A percentile compares a stretch with the other conserved stretches of the same genome.
Evolutionary conservation across 225 moss, liverwort and hornwort species (phyloP).

Genomic region (Pseudisothecium myosuroides): DNA sequence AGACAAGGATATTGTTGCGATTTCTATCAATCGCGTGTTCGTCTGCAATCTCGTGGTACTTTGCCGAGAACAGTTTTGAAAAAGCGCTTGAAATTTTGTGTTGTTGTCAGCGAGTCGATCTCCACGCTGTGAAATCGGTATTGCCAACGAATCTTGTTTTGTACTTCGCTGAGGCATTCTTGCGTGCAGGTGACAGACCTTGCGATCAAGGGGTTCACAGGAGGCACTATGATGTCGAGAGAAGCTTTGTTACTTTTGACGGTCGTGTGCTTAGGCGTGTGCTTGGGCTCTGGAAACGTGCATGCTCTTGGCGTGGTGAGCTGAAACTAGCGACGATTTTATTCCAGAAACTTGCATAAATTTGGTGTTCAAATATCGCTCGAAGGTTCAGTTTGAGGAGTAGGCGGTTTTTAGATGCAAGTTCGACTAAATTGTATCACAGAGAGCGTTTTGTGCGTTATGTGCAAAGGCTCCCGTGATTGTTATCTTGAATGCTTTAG

Average conservation of each 20-base stretch:
- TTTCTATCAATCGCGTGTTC: not conserved
- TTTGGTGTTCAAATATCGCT: not conserved
- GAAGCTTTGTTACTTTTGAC: not conserved
- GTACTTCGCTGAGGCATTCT: not conserved
- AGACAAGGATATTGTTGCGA: not conserved
- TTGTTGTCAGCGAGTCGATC: not conserved
- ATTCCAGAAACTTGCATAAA: not conserved
- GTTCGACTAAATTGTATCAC: not conserved
- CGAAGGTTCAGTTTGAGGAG: not conserved
- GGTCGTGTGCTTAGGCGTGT: constrained; percentile 1
- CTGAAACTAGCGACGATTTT: not conserved
- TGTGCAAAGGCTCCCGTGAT: not conserved
- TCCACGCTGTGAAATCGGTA: not conserved
- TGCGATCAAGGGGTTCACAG: not conserved
- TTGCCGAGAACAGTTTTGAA: not conserved
- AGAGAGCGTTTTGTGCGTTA: not conserved
- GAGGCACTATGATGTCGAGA: constrained; percentile 12
- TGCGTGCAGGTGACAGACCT: not conserved
- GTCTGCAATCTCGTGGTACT: not conserved
- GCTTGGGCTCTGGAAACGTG: constrained; percentile 4
- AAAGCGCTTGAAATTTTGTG: not conserved
- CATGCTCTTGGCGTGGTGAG: constrained; percentile 41
- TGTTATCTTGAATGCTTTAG: not conserved
- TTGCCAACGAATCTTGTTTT: not conserved
- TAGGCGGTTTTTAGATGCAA: not conserved